Evolutionary conservation across 495 filamentous ascomycete species (phyloP).

Genomic region (Neurospora discreta): DNA sequence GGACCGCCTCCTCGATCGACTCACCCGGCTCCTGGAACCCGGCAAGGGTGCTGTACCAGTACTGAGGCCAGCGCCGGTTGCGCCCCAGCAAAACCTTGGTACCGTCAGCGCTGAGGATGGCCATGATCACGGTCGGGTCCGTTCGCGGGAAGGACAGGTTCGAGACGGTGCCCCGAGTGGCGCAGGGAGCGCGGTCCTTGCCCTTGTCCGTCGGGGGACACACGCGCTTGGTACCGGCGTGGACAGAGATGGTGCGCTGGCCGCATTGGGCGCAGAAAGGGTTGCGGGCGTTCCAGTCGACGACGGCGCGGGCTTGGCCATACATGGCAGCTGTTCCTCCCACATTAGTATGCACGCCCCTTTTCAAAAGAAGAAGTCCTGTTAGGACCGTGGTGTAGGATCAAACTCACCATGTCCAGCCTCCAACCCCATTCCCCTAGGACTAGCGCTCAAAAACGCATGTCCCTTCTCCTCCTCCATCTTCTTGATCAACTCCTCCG

Average conservation of each 20-base stretch:
- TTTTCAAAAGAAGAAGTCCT: not conserved
- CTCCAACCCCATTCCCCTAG: slow-evolving; percentile 28
- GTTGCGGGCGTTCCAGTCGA: slow-evolving; percentile 93
- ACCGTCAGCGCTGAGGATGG: slow-evolving; percentile 65
- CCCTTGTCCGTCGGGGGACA: slow-evolving; percentile 72
- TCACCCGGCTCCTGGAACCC: slow-evolving; percentile 95
- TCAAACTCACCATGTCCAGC: slow-evolving; percentile 29
- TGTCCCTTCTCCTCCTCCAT: slow-evolving; percentile 21
- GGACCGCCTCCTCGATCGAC: slow-evolving; percentile 87
- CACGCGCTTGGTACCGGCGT: slow-evolving; percentile 81
- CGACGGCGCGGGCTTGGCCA: slow-evolving; percentile 77
- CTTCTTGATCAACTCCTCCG: slow-evolving; percentile 36
- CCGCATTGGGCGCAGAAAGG: slow-evolving; percentile 87
- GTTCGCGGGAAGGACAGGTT: slow-evolving; percentile 90
- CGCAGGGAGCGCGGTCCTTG: slow-evolving; percentile 53
- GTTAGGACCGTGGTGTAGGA: not conserved
- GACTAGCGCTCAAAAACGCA: slow-evolving; percentile 12
- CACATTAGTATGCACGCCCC: not conserved
- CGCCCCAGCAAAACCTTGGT: slow-evolving; percentile 74
- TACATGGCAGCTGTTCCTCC: slow-evolving; percentile 62
- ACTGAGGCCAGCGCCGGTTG: slow-evolving; percentile 66
- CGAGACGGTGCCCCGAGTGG: slow-evolving; percentile 61
- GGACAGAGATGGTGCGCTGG: slow-evolving; percentile 68
- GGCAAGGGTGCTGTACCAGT: slow-evolving; percentile 84
- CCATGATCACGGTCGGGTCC: slow-evolving; percentile 93